Evolutionary conservation across 23 red algal genomes (phyloP).

Genomic region (Gracilaria caudata): DNA sequence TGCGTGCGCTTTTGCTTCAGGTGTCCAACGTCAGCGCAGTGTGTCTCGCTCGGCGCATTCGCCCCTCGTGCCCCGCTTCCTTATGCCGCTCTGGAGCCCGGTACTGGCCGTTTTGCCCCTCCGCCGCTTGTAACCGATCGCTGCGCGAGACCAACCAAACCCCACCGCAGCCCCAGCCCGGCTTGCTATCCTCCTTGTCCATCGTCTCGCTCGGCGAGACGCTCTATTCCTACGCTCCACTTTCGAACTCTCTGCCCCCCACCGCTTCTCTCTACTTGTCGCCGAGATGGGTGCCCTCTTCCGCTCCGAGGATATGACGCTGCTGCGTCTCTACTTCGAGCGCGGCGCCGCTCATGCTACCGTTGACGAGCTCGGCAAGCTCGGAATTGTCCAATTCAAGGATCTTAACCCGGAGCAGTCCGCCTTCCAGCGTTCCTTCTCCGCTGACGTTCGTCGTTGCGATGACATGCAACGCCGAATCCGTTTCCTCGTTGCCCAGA

Average conservation of each 20-base stretch:
- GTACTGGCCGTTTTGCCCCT: constrained; percentile 11
- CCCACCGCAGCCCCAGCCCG: neutral
- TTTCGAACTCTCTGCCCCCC: neutral
- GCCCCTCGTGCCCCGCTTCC: neutral
- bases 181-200: neutral
- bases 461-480: constrained; percentile 95
- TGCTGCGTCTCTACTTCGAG: constrained; percentile 93
- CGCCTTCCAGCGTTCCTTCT: constrained; percentile 89
- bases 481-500: constrained; percentile 77
- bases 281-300: constrained; percentile 76
- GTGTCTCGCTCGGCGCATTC: neutral
- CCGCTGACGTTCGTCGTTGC: constrained; percentile 79
- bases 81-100: neutral
- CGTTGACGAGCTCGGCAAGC: constrained; percentile 87
- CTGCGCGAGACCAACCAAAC: neutral
- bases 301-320: constrained; percentile 95
- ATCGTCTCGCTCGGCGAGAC: constrained; percentile 9
- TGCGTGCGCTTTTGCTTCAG: constrained; percentile 3
- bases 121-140: constrained; percentile 20
- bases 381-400: constrained; percentile 84
- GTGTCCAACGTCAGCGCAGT: constrained; percentile 27
- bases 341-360: constrained; percentile 87
- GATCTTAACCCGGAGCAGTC: constrained; percentile 87
- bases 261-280: neutral
- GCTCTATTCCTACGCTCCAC: neutral